These are phyloP conservation scores for Phylloporus arenicola DNA, from an alignment of 768 basidiomycete species.

Conservation along the genomic window DNA sequence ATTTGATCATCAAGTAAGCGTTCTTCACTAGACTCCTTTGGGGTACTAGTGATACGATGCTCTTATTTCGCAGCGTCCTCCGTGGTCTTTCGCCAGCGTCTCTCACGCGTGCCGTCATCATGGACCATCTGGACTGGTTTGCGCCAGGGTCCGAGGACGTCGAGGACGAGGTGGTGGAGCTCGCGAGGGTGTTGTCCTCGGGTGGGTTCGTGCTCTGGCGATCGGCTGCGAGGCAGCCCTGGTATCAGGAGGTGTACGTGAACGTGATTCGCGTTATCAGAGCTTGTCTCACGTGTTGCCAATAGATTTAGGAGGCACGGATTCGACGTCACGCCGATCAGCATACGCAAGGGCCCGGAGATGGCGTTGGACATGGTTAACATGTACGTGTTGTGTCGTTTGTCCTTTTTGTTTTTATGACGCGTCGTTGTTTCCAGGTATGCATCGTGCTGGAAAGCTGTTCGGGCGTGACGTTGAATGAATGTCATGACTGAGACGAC, in stretches of 20 bases:
- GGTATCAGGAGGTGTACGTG: constrained; percentile 54
- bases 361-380: constrained; percentile 62
- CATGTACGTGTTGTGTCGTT: constrained; percentile 41
- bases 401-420: background rate
- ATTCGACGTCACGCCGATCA: constrained; percentile 49
- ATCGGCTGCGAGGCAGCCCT: constrained; percentile 56
- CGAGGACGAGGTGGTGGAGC: constrained; percentile 49
- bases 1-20: constrained; percentile 61
- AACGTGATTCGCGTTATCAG: background rate
- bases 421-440: constrained; percentile 16
- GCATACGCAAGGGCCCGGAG: constrained; percentile 44
- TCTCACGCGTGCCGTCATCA: constrained; percentile 60
- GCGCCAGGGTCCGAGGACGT: constrained; percentile 42
- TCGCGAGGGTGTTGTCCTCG: constrained; percentile 49
- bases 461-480: constrained; percentile 13
- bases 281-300: background rate
- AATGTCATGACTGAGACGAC: background rate
- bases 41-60: background rate
- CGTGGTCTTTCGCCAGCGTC: constrained; percentile 40
- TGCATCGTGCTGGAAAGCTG: constrained; percentile 29
- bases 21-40: background rate
- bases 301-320: constrained; percentile 46
- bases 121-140: constrained; percentile 69
- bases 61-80: constrained; percentile 34
- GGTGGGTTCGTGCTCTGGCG: constrained; percentile 66